These are phyloP conservation scores for Mucor mucedo DNA, from an alignment of 371 early-diverging fungal species.

Conservation along the genomic window DNA sequence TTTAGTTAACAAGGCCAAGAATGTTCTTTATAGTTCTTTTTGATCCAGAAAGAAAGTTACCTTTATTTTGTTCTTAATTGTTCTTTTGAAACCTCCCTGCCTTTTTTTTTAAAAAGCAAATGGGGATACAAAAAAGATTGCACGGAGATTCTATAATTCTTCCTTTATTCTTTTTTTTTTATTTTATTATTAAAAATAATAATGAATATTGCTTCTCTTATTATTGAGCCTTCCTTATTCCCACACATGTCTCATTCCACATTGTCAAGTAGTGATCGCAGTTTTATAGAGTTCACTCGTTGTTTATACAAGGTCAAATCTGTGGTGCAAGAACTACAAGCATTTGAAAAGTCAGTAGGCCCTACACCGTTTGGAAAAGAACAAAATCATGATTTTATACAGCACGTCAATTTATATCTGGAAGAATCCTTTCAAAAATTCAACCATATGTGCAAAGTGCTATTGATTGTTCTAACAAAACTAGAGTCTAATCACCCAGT, in stretches of 20 bases:
- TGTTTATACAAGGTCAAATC: conserved; percentile 33
- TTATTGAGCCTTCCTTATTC: conserved; percentile 5
- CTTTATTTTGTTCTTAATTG: conserved; percentile 1
- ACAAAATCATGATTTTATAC: conserved; percentile 5
- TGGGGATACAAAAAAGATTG: conserved; percentile 8
- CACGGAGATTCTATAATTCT: neutral
- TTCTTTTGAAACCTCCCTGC: conserved; percentile 9
- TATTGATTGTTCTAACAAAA: conserved; percentile 22
- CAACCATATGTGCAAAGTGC: conserved; percentile 23
- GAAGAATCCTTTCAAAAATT: conserved; percentile 26
- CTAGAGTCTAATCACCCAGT: conserved; percentile 26
- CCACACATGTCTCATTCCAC: conserved; percentile 8
- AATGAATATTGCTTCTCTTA: conserved; percentile 9
- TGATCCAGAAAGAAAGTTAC: conserved; percentile 1
- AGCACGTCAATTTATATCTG: conserved; percentile 18
- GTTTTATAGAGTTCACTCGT: conserved; percentile 30
- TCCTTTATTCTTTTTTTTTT: conserved; percentile 1
- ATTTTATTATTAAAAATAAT: neutral
- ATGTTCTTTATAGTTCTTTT: conserved; percentile 14
- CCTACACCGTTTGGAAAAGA: conserved; percentile 4
- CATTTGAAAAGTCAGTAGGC: conserved; percentile 20
- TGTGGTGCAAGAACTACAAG: conserved; percentile 25
- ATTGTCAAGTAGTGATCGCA: conserved; percentile 27
- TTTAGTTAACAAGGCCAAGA: neutral
- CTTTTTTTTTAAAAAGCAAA: conserved; percentile 2